A percentile compares a stretch with the other conserved stretches of the same genome.
phyloP scores from a whole-genome alignment of 2,329 filamentous ascomycete species.

The Lasiodiplodia gonubiensis region DNA sequence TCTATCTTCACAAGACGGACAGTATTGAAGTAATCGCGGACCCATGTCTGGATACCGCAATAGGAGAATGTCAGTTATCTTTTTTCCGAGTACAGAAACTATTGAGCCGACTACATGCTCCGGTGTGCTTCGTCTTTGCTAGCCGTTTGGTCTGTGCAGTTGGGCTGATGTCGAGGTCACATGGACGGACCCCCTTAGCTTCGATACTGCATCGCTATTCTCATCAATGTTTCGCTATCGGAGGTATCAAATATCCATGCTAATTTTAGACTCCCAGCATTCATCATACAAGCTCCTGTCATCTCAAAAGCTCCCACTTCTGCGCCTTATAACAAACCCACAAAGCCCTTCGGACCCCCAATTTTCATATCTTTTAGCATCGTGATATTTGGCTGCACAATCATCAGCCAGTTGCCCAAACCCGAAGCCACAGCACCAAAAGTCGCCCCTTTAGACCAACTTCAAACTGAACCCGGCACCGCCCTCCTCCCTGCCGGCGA shows the following conservation, averaged over 20 bases:
- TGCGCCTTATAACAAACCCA: neutral
- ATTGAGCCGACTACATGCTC: neutral
- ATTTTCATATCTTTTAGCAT: neutral
- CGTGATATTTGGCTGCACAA: neutral
- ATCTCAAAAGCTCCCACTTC: neutral
- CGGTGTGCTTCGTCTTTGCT: neutral
- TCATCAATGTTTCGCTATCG: neutral
- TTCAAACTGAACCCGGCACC: slow-evolving; percentile 54
- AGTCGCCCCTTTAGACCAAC: slow-evolving; percentile 34
- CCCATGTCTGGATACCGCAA: too few species aligned
- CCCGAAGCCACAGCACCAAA: neutral
- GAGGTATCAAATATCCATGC: neutral
- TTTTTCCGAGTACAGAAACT: neutral
- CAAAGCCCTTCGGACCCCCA: neutral
- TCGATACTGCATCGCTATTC: neutral
- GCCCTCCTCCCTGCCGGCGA: slow-evolving; percentile 54
- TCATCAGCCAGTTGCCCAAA: neutral
- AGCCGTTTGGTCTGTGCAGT: neutral
- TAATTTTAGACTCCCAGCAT: neutral
- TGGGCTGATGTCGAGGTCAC: neutral
- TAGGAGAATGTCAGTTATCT: too few species aligned
- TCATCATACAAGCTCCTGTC: neutral
- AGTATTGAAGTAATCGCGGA: too few species aligned
- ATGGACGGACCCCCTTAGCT: neutral
- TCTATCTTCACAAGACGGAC: too few species aligned